Base-by-base conservation (phyloP, 1,284 basidiomycete genomes). In the Ustilago lituana region DNA sequence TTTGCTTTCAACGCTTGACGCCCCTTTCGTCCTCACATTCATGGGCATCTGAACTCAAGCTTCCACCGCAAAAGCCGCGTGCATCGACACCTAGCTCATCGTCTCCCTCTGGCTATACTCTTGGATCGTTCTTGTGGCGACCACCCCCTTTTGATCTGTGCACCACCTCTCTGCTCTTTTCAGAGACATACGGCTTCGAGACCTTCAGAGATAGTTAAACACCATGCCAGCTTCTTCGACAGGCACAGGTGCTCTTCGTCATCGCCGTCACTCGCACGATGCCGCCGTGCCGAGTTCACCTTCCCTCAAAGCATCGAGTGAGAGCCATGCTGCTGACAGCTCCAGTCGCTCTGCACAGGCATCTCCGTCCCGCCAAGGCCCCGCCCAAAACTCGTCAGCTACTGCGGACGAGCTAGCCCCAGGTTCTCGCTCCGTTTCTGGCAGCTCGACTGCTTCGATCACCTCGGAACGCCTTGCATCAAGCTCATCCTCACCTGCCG, bases 251-350 rank as follows among this genome's bases (percentile, higher is more conserved):
- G 39, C 39, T 20, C 46, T 49, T 31, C 53, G 27, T 20, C 53
- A 48, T 33, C 53, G 53, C 27, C 52, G 60, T 33, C 52, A 44
- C 15, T 62, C 59, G 32, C 52, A 62, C 17, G 52, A 62, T 14
- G 20, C 41, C 8, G 52, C 48, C 17, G n/a, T 38, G 9, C 22
- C 51, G 2, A n/a, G n/a, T n/a, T n/a, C n/a, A n/a, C n/a, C n/a
- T n/a, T n/a, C n/a, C n/a, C n/a, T n/a, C n/a, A n/a, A n/a, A n/a
- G n/a, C n/a, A n/a, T n/a, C n/a, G n/a, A n/a, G n/a, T n/a, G n/a
- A n/a, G n/a, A n/a, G n/a, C n/a, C n/a, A n/a, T n/a, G n/a, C n/a
- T n/a, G n/a, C n/a, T n/a, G n/a, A n/a, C n/a, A n/a, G n/a, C n/a
- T n/a, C 35, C 5, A 36, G 31, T 15, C 31, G 33, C 22, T 48